These are phyloP conservation scores for Cubamyces sp. DNA, from an alignment of 768 basidiomycete genomes.

Conservation along the genomic window DNA sequence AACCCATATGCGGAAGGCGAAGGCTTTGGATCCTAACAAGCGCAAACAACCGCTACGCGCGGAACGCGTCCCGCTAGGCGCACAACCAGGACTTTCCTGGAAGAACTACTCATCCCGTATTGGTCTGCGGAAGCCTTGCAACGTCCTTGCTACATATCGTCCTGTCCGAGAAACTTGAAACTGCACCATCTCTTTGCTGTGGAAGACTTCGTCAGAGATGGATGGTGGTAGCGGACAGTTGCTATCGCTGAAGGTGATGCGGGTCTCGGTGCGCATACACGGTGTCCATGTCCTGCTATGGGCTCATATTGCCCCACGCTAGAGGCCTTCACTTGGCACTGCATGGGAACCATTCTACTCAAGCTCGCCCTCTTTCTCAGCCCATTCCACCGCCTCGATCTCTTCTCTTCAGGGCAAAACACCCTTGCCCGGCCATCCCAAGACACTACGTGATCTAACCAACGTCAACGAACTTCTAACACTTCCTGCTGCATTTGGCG, in stretches of 20 bases:
- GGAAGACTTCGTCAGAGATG: constrained; percentile 12
- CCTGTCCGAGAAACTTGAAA: too few relatives aligned
- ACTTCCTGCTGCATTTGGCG: constrained; percentile 81
- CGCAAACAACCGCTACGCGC: constrained; percentile 27
- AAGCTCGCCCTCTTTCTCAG: constrained; percentile 78
- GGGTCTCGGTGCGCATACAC: constrained; percentile 72
- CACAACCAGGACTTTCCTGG: neutral
- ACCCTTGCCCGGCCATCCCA: constrained; percentile 77
- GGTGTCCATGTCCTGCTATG: neutral
- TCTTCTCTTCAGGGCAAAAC: constrained; percentile 73
- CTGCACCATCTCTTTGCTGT: neutral
- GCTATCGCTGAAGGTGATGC: constrained; percentile 85
- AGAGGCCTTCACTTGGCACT: constrained; percentile 67
- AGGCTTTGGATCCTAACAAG: constrained; percentile 31
- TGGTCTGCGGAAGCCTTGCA: neutral
- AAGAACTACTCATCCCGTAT: neutral
- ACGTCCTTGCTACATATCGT: too few relatives aligned
- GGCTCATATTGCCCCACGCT: constrained; percentile 11
- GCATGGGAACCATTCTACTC: constrained; percentile 91
- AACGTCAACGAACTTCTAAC: constrained; percentile 79
- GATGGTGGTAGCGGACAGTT: constrained; percentile 68
- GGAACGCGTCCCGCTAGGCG: neutral
- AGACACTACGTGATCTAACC: constrained; percentile 81
- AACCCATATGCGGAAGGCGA: constrained; percentile 22
- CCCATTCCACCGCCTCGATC: constrained; percentile 77